Conservation (phyloP, 2,329 filamentous ascomycete species). For the Epichloe coenophiala region DNA sequence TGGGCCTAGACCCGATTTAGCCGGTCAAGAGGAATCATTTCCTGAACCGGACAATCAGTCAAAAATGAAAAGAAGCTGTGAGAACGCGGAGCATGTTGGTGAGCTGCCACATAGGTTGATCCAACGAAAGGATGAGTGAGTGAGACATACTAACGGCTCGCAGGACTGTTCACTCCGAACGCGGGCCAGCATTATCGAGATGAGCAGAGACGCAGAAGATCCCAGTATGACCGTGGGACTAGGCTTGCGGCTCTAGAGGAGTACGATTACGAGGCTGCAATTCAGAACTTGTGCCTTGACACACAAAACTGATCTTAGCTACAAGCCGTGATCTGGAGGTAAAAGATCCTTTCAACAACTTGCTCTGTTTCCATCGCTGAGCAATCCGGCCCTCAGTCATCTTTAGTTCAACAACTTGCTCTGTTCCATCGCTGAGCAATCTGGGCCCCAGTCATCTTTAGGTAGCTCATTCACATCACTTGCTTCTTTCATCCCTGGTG, state of each 20-base stretch:
- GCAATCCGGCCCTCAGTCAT: no score
- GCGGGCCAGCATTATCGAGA: constrained; percentile 59
- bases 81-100: constrained; percentile 78
- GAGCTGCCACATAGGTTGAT: constrained; percentile 20
- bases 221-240: constrained; percentile 72
- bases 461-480: background rate
- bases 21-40: constrained; percentile 62
- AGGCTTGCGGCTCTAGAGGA: constrained; percentile 55
- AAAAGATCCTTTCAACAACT: background rate
- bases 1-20: constrained; percentile 33
- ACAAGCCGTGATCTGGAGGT: background rate
- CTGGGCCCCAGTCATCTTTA: background rate
- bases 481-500: background rate
- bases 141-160: background rate
- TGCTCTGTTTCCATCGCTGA: background rate
- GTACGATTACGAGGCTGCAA: constrained; percentile 35
- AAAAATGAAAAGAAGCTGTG: constrained; percentile 76
- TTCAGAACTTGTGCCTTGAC: constrained; percentile 24
- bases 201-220: constrained; percentile 62
- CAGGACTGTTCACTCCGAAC: constrained; percentile 69
- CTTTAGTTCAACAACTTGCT: background rate
- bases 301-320: background rate
- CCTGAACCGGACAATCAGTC: constrained; percentile 70
- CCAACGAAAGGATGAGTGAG: background rate
- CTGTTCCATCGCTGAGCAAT: background rate